Base-by-base conservation (phyloP, 2,329 filamentous ascomycete genomes). In the Paecilomyces formosus region DNA sequence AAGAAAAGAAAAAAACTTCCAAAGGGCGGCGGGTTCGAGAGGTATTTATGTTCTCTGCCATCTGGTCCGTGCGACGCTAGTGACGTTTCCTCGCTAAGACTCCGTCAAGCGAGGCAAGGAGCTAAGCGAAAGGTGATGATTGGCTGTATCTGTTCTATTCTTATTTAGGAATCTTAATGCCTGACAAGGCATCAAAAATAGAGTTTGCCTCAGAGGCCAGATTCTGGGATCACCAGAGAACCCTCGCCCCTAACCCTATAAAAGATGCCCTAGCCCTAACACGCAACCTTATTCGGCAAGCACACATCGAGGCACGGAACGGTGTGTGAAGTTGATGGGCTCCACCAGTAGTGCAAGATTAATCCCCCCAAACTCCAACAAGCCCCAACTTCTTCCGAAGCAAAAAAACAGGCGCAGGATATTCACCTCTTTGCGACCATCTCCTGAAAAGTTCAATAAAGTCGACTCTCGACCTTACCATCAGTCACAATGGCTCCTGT, bases 401-500 rank as follows among this genome's bases (percentile, higher is more conserved):
- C 30, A 61, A 63, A 55, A 31, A 58, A 24, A 50, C n/a, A 62
- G 82, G 84, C 90, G 90, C 88, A 94, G 90, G 90, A 94, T 94
- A 88, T 81, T 81, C 79, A 94, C 82, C 78, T 92, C 88, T 92
- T 91, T 92, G 88, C 88, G 88, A 71, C 70, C 79, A 68, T 62
- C 65, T 62, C 63, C 63, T 63, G 65, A 66, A 67, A 65, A 64
- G 66, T 61, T 58, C 57, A 61, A 61, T 61, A 64, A 63, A 57
- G 22, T 30, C 31, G 39, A 45, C 52, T 33, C 57, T 61, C 60
- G 62, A 59, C 64, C 66, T 65, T 67, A 71, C 69, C 67, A 74
- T 72, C 74, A 78, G 70, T 78, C 79, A 82, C 79, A 89, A 96
- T 96, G 91, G 89, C 88, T 86, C 85, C 88, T 82, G 92, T 97